Evolutionary conservation across 805 yeast genomes (phyloP).

Genomic region (Kodamaea kaohsiungensis): DNA sequence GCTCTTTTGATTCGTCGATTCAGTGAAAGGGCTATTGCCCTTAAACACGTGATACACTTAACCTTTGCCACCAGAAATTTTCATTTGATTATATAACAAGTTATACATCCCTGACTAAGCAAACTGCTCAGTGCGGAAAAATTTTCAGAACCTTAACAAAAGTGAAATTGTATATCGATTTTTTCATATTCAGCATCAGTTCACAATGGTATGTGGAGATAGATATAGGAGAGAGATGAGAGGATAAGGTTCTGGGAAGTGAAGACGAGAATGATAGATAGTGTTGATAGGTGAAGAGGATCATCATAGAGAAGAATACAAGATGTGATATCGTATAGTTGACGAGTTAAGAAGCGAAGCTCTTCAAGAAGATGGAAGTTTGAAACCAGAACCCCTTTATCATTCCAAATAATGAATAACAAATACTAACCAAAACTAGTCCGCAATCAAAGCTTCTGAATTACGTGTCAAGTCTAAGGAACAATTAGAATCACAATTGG

Average conservation of each 20-base stretch:
- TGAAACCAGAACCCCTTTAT: background rate
- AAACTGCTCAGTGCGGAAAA: slow-evolving; percentile 2
- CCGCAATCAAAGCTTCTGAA: slow-evolving; percentile 93
- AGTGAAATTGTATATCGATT: slow-evolving; percentile 2
- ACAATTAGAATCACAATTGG: slow-evolving; percentile 91
- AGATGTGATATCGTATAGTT: background rate
- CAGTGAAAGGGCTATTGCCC: slow-evolving; percentile 7
- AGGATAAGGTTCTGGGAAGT: background rate
- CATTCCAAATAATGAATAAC: background rate
- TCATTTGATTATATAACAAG: background rate
- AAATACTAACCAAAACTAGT: slow-evolving; percentile 46
- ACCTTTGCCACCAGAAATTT: background rate
- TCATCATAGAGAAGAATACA: background rate
- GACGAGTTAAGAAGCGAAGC: background rate
- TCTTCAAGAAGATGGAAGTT: background rate
- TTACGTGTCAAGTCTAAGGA: slow-evolving; percentile 96
- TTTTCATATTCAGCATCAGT: slow-evolving; percentile 8
- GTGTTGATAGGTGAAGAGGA: too few species aligned
- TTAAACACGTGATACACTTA: background rate
- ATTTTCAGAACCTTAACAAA: slow-evolving; percentile 6
- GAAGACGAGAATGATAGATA: too few species aligned
- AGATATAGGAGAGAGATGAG: background rate
- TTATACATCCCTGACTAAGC: background rate
- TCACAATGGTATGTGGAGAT: slow-evolving; percentile 11
- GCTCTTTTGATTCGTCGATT: slow-evolving; percentile 5